Evolutionary conservation across 2,329 filamentous ascomycete genomes (phyloP), one percentile per base, ranked within the genome.

Genomic region (Aaosphaeria pasadenensis): DNA sequence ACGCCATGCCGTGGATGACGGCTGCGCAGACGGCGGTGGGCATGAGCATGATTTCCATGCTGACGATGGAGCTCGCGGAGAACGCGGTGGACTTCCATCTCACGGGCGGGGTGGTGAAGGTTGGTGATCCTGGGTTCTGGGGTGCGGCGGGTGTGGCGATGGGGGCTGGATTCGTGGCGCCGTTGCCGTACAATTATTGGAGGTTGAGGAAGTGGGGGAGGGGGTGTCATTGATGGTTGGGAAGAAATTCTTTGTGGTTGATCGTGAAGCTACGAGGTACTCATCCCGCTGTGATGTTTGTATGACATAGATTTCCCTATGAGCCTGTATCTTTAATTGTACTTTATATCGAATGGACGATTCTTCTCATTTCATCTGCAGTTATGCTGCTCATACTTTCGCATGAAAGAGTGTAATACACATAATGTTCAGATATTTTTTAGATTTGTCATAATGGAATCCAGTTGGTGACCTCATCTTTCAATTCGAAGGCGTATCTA

Each of bases 11-110:
- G 0, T 81, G 77, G 78, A 47, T 56, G 0, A 57, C 55, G 1
- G 80, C 80, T 0, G 71, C 69, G 3, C 76, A 70, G 40, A 82
- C 80, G 0, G 80, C 80, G 0, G 74, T 76, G 24, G 80, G 80
- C 1, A 83, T 83, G 80, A 82, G 80, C 48, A 63, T 81, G 42
- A 75, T 82, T 7, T 82, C 79, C 0, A 83, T 83, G 80, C 7
- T 81, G 2, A 77, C 79, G 0, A 83, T 83, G 80, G 80, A 83
- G 57, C 51, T 71, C 3, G 78, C 75, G 0, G 75, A 82, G 54
- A 83, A 83, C 51, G 50, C 67, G 0, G 79, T 83, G 4, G 80
- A 83, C 50, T 82, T 77, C 48, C 73, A 78, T 48, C 63, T 83
- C 0, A 83, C 79, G 0, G 77, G 79, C 0, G 80, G 79, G 0